A percentile compares a stretch with the other conserved stretches of the same genome.
phyloP scores from a whole-genome alignment of 352 stramenopile species.

The Pythium brassicae region DNA sequence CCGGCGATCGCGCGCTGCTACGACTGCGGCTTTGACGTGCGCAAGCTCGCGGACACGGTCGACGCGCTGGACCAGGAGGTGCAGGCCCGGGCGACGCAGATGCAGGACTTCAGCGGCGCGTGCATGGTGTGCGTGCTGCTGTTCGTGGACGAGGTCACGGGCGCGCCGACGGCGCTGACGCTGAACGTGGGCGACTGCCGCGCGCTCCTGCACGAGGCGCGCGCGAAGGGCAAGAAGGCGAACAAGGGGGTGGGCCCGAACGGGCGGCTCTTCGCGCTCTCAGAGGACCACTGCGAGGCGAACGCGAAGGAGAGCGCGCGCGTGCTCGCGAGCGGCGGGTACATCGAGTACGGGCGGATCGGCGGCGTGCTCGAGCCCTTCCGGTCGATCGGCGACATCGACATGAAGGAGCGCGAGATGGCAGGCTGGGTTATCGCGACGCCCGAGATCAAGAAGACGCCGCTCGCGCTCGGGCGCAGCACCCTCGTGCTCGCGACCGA shows the following conservation, averaged over 20 bases:
- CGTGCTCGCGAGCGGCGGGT: slow-evolving; percentile 55
- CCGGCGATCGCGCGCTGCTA: slow-evolving; percentile 38
- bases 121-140: slow-evolving; percentile 60
- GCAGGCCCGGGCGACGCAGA: slow-evolving; percentile 24
- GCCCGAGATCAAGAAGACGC: slow-evolving; percentile 50
- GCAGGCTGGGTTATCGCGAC: slow-evolving; percentile 69
- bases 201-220: slow-evolving; percentile 39
- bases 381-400: slow-evolving; percentile 82
- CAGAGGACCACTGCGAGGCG: slow-evolving; percentile 72
- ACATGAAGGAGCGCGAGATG: slow-evolving; percentile 73
- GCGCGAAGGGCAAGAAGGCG: slow-evolving; percentile 15
- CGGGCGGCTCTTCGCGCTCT: slow-evolving; percentile 24
- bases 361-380: slow-evolving; percentile 78
- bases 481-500: slow-evolving; percentile 68
- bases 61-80: slow-evolving; percentile 48
- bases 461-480: slow-evolving; percentile 37
- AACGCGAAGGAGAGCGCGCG: slow-evolving; percentile 56
- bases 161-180: slow-evolving; percentile 43
- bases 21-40: slow-evolving; percentile 25
- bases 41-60: slow-evolving; percentile 31
- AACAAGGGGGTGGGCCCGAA: slow-evolving; percentile 7
- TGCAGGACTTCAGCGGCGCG: slow-evolving; percentile 57
- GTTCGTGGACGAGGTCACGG: slow-evolving; percentile 29
- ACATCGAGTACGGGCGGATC: slow-evolving; percentile 66
- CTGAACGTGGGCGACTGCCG: slow-evolving; percentile 78